Evolutionary conservation across 768 basidiomycete species (phyloP), one percentile per base, ranked within the genome.

Genomic region (Hemileccinum rubropunctum): DNA sequence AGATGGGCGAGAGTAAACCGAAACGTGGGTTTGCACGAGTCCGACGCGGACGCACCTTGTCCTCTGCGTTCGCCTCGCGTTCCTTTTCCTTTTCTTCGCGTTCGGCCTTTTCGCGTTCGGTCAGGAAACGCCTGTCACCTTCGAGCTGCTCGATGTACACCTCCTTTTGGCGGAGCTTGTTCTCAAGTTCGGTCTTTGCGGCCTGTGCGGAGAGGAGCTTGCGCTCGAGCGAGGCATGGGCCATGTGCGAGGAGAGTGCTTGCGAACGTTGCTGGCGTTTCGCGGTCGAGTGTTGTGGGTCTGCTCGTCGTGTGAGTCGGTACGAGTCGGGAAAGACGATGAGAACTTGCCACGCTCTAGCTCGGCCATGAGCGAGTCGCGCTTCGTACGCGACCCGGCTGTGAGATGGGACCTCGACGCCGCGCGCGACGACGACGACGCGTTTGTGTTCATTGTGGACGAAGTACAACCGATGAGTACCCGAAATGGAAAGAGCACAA

Each of bases 51-150:
- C 75, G 36, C 43, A 88, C 89, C 76, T 83, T 86, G 53, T 84
- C 82, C 50, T 79, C 75, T 4, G 76, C 74, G 45, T 71, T 68
- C 33, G 75, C 76, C 4, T 60, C 64, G 14, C 77, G 71, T 47
- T 87, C 80, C 10, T 64, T 64, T 49, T 88, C 83, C 65, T 80
- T 86, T 65, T 84, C 85, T 50, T 83, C 80, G 20, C 80, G 71
- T 52, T 89, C 86, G 33, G 83, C 80, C 42, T 76, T 72, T 63
- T 90, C 88, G 4, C 83, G 67, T 53, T 89, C 86, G 0, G 83
- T 71, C 43, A 89, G 74, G 72, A 76, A 88, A 15, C 85, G 71
- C 33, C 88, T 71, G 60, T 91, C 89, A 15, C 78, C 71, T 58
- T 90, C 86, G 10, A 92, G 73, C 38, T 81, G 70, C 37, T 87